phyloP scores from a whole-genome alignment of 2,329 filamentous ascomycete species.

The Thielaviopsis musarum region DNA sequence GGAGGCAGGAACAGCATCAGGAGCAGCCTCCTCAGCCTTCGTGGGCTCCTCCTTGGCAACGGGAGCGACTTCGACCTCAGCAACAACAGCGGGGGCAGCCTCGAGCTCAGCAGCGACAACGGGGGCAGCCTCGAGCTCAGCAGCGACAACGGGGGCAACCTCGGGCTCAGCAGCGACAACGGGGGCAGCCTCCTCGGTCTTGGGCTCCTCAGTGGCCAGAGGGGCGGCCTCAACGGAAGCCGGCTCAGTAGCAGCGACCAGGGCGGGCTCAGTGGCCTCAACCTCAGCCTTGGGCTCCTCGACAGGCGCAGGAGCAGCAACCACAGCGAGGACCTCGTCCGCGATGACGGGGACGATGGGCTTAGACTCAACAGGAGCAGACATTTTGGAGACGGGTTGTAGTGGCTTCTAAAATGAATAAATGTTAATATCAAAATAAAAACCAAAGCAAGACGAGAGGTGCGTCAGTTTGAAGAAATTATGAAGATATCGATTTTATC shows the following conservation, averaged over 20 bases:
- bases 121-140: neutral
- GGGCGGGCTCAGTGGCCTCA: neutral
- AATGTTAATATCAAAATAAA: neutral
- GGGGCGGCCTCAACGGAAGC: neutral
- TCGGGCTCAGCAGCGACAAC: neutral
- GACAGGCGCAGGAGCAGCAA: neutral
- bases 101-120: neutral
- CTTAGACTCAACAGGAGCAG: constrained; percentile 1
- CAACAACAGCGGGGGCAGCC: neutral
- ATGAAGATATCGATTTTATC: neutral
- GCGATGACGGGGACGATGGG: neutral
- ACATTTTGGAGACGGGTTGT: neutral
- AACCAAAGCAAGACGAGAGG: neutral
- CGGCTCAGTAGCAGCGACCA: neutral
- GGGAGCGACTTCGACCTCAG: neutral
- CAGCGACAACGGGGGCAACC: neutral
- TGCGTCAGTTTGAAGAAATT: neutral
- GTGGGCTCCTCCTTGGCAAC: neutral
- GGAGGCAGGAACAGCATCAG: neutral
- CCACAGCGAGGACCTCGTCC: neutral
- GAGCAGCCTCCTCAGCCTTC: neutral
- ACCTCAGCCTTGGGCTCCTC: neutral
- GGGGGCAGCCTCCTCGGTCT: neutral
- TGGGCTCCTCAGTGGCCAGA: neutral
- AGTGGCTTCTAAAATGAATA: neutral